Base-by-base conservation (phyloP, 108 stramenopile species). In the Mayamaea pseudoterrestris region DNA sequence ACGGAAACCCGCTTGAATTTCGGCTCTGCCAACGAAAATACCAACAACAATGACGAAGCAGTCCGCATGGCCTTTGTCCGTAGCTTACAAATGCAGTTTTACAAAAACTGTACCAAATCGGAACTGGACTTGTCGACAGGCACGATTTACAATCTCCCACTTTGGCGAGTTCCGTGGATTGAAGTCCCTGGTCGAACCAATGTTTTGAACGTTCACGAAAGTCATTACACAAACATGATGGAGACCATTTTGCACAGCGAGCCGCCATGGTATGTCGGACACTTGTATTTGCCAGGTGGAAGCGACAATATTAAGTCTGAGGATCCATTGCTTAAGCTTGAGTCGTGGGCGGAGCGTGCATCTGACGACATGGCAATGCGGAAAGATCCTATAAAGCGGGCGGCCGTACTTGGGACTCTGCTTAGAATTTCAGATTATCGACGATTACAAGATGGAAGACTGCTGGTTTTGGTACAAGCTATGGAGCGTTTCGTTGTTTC, bases 181-280 rank as follows among this genome's bases (percentile, higher is more conserved):
- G 84, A 85, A 58, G 56, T 76, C 4, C 84, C 80, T 1, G 84
- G 84, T 20, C 62, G 84, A 42, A 64, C 77, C 29, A 86, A 86
- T 50, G 78, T 80, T 25, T 45, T 81, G 39, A 73, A 75, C 30
- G 71, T 86, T 7, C 77, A 76, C 32, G 84, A 86, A 41, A 64
- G 60, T 3, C 35, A 58, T 11, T 86, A 86, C 35, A 86, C 80
- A 1, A 69, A 86, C 61, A 74, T 81, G 53, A 78, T 86, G 45
- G 84, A 86, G 42, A 60, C 31, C 20, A 66, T 86, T 11, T 30
- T 86, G 4, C 36, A 61, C 27, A 31, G 45, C 5, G 23, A 55
- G 14, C 45, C 54, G 30, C 74, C 73, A 1, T 63, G 65, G 62
- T 70, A 65, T 26, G 66, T 81, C 47, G 84, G 84, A 12, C 84